A percentile compares a stretch with the other conserved stretches of the same genome.
phyloP scores from a whole-genome alignment of 352 stramenopile genomes.

The Plasmopara muralis region DNA sequence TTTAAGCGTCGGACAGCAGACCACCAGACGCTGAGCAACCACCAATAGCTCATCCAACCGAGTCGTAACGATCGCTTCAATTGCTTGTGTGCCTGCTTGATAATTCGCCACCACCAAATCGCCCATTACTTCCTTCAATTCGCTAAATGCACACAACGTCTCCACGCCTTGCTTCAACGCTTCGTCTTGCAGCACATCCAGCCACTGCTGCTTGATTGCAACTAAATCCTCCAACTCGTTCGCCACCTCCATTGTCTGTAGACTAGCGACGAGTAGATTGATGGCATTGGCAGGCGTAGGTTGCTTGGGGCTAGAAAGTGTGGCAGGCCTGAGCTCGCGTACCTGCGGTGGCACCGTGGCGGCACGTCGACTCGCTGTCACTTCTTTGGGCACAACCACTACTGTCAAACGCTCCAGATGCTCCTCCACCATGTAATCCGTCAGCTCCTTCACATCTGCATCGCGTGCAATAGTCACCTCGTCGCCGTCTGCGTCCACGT shows the following conservation, averaged over 20 bases:
- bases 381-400: constrained; percentile 38
- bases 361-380: constrained; percentile 27
- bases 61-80: constrained; percentile 29
- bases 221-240: constrained; percentile 31
- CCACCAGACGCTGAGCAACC: constrained; percentile 37
- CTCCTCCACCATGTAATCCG: constrained; percentile 50
- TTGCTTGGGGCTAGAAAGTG: constrained; percentile 20
- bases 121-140: constrained; percentile 34
- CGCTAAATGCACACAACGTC: constrained; percentile 25
- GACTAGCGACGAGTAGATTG: constrained; percentile 29
- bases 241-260: constrained; percentile 42
- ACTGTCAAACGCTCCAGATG: constrained; percentile 29
- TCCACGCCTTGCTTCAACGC: constrained; percentile 28
- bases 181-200: constrained; percentile 32
- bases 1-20: constrained; percentile 39
- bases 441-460: constrained; percentile 43
- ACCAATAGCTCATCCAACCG: constrained; percentile 32
- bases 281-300: constrained; percentile 20
- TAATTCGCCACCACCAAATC: constrained; percentile 29
- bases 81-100: constrained; percentile 20
- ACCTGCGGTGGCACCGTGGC: not conserved
- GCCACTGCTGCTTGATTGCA: constrained; percentile 38
- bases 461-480: constrained; percentile 48
- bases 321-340: not conserved
- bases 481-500: constrained; percentile 56